Evolutionary conservation across 768 basidiomycete genomes (phyloP).

Genomic region (Boletus rufocinnamomeus): DNA sequence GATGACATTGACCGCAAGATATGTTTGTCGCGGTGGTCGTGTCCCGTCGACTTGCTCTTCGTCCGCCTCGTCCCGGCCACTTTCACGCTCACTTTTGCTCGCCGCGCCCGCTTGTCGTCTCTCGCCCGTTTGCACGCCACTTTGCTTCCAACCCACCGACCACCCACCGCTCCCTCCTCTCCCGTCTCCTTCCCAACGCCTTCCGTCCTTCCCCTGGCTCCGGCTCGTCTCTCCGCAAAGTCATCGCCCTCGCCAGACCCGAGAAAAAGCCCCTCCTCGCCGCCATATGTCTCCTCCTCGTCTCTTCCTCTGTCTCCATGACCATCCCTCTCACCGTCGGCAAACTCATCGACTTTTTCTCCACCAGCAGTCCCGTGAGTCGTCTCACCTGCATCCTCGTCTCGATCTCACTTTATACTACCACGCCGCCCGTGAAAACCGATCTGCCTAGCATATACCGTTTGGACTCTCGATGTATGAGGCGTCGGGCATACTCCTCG

Average conservation of each 20-base stretch:
- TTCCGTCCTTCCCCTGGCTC: slow-evolving; percentile 42
- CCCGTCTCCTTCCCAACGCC: slow-evolving; percentile 34
- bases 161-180: slow-evolving; percentile 19
- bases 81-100: background rate
- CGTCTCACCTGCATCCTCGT: too few species aligned
- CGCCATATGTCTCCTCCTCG: slow-evolving; percentile 77
- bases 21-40: background rate
- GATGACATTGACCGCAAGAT: background rate
- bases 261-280: slow-evolving; percentile 75
- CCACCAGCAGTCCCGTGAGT: slow-evolving; percentile 62
- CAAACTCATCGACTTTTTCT: slow-evolving; percentile 92
- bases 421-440: background rate
- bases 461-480: slow-evolving; percentile 77
- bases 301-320: slow-evolving; percentile 92
- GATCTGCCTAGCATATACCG: slow-evolving; percentile 61
- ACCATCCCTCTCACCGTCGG: slow-evolving; percentile 93
- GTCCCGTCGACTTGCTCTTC: slow-evolving; percentile 6
- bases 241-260: slow-evolving; percentile 76
- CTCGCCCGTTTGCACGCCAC: slow-evolving; percentile 4
- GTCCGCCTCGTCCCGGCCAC: background rate
- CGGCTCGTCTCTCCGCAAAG: slow-evolving; percentile 69
- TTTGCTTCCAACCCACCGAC: slow-evolving; percentile 13
- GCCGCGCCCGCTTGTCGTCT: background rate
- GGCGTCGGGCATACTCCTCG: slow-evolving; percentile 72
- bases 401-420: background rate